A percentile compares a stretch with the other conserved stretches of the same genome.
phyloP scores from a whole-genome alignment of 2,329 filamentous ascomycete genomes.

The Botrytis elliptica region DNA sequence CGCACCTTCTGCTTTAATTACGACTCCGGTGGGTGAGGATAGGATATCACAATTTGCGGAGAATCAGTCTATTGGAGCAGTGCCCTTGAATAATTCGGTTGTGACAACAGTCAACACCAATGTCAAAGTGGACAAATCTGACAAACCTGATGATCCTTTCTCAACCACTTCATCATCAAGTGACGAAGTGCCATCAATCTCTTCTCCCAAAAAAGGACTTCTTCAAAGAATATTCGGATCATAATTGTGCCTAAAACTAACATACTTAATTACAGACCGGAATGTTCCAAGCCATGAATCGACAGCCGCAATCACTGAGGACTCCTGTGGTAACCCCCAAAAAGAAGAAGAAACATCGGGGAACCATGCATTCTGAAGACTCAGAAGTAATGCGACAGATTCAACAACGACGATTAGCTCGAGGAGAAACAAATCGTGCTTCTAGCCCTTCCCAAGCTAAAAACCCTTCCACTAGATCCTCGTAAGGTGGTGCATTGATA shows the following conservation, averaged over 20 bases:
- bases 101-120: neutral
- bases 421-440: neutral
- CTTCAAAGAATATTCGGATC: neutral
- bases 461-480: neutral
- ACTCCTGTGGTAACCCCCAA: neutral
- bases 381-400: neutral
- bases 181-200: neutral
- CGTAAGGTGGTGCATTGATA: neutral
- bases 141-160: neutral
- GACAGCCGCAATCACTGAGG: conserved; percentile 16
- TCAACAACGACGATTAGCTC: neutral
- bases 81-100: neutral
- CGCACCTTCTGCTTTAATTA: neutral
- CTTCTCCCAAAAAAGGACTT: neutral
- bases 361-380: conserved; percentile 8
- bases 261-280: conserved; percentile 8
- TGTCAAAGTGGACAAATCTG: conserved; percentile 7
- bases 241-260: conserved; percentile 17
- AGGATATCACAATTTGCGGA: neutral
- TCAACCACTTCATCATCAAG: conserved; percentile 15
- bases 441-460: neutral
- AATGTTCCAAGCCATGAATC: conserved; percentile 17
- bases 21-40: neutral
- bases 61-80: neutral
- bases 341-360: neutral